phyloP scores from a whole-genome alignment of 148 eudicot genomes.

The Vaccinium vitisidaea region DNA sequence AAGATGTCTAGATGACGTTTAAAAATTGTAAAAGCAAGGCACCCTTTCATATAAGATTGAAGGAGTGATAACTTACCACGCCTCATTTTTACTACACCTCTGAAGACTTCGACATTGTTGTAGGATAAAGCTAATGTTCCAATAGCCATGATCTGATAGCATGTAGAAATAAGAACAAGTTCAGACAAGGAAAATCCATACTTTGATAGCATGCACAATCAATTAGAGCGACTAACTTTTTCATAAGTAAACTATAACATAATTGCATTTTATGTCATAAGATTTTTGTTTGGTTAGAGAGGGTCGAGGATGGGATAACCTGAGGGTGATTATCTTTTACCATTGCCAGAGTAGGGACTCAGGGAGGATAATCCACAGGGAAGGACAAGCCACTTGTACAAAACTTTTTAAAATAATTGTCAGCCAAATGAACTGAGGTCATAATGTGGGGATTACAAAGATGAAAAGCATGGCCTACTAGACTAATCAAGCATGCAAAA shows the following conservation, averaged over 20 bases:
- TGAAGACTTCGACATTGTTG: slow-evolving; percentile 83
- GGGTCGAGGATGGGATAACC: too few species aligned
- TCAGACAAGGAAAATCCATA: slow-evolving; percentile 12
- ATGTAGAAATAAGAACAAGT: slow-evolving; percentile 27
- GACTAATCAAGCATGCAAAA: background rate
- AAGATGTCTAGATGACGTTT: background rate
- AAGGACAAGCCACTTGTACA: too few species aligned
- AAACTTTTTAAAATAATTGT: too few species aligned
- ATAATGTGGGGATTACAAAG: background rate
- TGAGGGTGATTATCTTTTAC: too few species aligned
- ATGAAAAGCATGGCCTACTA: background rate
- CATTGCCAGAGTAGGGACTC: too few species aligned
- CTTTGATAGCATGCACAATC: background rate
- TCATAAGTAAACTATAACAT: background rate
- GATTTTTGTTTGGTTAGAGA: background rate
- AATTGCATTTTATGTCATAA: background rate
- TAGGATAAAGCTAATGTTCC: slow-evolving; percentile 85
- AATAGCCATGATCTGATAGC: slow-evolving; percentile 69
- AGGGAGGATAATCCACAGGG: too few species aligned
- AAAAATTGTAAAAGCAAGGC: background rate
- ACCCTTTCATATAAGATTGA: background rate
- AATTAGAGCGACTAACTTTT: background rate
- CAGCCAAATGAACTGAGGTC: background rate
- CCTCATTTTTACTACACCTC: slow-evolving; percentile 90
- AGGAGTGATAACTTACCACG: slow-evolving; percentile 20